These are phyloP conservation scores for Aureobasidium leucospermi DNA, from an alignment of 2,329 filamentous ascomycete species.

Conservation along the genomic window DNA sequence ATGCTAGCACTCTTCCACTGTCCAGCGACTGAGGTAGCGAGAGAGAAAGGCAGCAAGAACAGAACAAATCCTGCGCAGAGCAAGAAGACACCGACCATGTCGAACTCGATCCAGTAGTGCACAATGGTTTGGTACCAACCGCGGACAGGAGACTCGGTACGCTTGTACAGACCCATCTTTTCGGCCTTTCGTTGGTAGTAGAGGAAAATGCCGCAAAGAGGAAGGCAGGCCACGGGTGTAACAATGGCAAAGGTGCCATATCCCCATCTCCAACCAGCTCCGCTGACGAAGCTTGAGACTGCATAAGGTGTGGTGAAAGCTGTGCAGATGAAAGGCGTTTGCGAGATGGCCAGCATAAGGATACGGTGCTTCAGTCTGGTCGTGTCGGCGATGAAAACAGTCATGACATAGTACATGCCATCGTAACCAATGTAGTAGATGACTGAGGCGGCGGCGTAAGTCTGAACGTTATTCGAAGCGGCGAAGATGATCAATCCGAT, in stretches of 20 bases:
- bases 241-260: conserved; percentile 27
- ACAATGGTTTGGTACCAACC: background rate
- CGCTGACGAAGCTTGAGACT: conserved; percentile 14
- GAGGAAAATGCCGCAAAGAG: conserved; percentile 23
- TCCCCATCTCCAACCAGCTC: conserved; percentile 24
- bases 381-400: conserved; percentile 19
- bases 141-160: background rate
- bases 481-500: conserved; percentile 21
- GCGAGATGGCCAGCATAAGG: conserved; percentile 25
- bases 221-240: conserved; percentile 23
- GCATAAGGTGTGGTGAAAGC: conserved; percentile 21
- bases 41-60: conserved; percentile 18
- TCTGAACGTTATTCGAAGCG: conserved; percentile 16
- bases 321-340: conserved; percentile 27
- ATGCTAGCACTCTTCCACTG: conserved; percentile 19
- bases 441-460: conserved; percentile 19
- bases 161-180: conserved; percentile 22
- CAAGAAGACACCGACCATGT: conserved; percentile 22
- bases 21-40: conserved; percentile 16
- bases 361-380: conserved; percentile 24
- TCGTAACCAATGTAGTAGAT: conserved; percentile 21
- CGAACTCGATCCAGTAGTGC: conserved; percentile 10
- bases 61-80: conserved; percentile 19
- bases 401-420: conserved; percentile 16
- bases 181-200: conserved; percentile 24